Base-by-base conservation (phyloP, 1,139 yeast species). In the Candida frijolesensis region DNA sequence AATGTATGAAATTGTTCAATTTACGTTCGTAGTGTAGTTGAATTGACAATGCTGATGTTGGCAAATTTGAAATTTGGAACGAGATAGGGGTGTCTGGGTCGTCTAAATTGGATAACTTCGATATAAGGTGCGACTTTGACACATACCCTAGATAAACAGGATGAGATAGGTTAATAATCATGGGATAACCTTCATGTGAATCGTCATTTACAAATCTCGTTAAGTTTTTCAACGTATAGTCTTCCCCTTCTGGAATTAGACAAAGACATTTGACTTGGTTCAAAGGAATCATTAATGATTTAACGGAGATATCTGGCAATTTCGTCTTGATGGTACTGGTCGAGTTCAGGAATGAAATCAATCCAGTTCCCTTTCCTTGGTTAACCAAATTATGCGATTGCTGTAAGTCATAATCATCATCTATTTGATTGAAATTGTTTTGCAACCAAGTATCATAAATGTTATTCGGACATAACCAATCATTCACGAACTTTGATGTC, bases 401-500 rank as follows among this genome's bases (percentile, higher is more conserved):
- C 16, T 19, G 15, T 34, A 12, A 16, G 18, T 44, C 52, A 10
- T 43, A 47, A 9, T 38, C 48, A 16, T 30, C 33, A 2, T 34
- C 54, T 2, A 35, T 34, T 33, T 51, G 47, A 51, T 71, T 72
- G 60, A 74, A 73, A 43, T 64, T 63, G 25, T 58, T 51, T 47
- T 65, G 68, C 42, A 75, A 56, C 76, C 75, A 74, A 1, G 74
- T 56, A 53, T 81, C 85, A 58, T 80, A 80, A 43, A 81, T 75
- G 49, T 82, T 80, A 32, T 70, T 72, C 45, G 72, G 73, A 41
- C 74, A 62, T 37, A 80, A 63, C 62, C 76, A 66, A 57, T 82
- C 85, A 58, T 74, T 78, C 37, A 78, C 70, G 46, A 80, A 71
- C 55, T 80, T 78, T 60, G 80, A 74, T 7, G 76, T 70, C 72